phyloP scores from a whole-genome alignment of 345 rosid species.

The Rubroshorea leprosula region DNA sequence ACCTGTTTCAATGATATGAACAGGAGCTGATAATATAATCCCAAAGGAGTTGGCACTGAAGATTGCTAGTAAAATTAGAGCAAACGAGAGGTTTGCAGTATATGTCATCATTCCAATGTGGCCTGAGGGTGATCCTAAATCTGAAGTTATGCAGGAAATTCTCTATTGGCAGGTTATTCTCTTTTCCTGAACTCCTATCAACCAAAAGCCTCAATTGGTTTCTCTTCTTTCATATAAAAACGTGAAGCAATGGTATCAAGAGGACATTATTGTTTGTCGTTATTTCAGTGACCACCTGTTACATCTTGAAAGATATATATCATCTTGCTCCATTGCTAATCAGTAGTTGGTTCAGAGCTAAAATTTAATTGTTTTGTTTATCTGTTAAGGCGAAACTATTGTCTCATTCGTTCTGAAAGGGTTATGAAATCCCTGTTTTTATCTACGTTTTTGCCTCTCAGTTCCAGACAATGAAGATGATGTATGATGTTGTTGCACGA shows the following conservation, averaged over 20 bases:
- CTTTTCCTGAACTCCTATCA: not conserved
- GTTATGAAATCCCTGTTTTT: not conserved
- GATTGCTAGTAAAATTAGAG: conserved; percentile 82
- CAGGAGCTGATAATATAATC: conserved; percentile 93
- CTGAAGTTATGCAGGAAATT: conserved; percentile 81
- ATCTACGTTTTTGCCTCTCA: conserved; percentile 31
- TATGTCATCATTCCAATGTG: conserved; percentile 90
- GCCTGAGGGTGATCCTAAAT: conserved; percentile 97
- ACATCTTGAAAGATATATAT: not conserved
- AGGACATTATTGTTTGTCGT: not conserved
- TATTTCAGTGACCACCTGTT: not conserved
- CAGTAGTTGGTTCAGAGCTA: no score
- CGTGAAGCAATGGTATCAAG: not conserved
- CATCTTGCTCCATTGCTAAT: no score
- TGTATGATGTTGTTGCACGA: conserved; percentile 58
- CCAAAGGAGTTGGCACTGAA: conserved; percentile 97
- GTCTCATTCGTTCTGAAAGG: not conserved
- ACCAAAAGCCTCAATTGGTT: not conserved
- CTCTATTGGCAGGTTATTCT: conserved; percentile 82
- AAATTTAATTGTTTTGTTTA: no score
- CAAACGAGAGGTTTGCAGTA: conserved; percentile 81
- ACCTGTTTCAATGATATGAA: conserved; percentile 16
- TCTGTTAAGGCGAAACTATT: not conserved
- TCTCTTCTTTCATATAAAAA: not conserved
- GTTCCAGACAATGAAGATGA: conserved; percentile 92